phyloP scores from a whole-genome alignment of 1,284 basidiomycete genomes.

The Cutaneotrichosporon mucoides region DNA sequence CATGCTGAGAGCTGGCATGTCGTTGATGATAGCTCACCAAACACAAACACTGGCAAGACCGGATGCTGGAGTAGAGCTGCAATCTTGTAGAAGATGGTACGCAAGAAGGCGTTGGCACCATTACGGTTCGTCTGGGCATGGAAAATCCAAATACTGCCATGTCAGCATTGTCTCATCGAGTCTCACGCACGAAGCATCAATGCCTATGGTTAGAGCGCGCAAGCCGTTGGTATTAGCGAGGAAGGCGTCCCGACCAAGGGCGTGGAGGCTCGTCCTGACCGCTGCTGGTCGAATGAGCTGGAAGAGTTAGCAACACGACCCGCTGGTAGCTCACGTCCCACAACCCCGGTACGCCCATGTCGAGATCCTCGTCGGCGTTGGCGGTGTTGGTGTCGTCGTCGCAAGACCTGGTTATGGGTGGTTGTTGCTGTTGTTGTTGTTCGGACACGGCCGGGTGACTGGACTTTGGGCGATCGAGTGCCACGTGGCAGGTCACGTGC shows the following conservation, averaged over 20 bases:
- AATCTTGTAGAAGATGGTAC: constrained; percentile 55
- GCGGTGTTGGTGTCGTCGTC: too few relatives aligned
- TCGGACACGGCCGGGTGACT: background rate
- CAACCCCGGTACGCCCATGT: constrained; percentile 49
- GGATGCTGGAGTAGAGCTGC: constrained; percentile 70
- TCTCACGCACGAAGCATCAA: constrained; percentile 48
- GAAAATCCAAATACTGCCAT: constrained; percentile 52
- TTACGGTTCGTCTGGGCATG: constrained; percentile 47
- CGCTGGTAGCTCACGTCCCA: constrained; percentile 47
- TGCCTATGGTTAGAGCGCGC: constrained; percentile 47
- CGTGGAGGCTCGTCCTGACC: constrained; percentile 32
- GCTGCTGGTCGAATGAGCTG: constrained; percentile 45
- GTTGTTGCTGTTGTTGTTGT: background rate
- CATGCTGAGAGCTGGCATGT: background rate
- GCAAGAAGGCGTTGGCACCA: constrained; percentile 53
- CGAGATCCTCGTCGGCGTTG: background rate
- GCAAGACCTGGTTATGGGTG: background rate
- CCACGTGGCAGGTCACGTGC: background rate
- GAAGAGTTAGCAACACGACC: background rate
- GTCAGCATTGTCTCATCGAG: background rate
- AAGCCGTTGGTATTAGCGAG: constrained; percentile 36
- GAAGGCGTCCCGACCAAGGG: constrained; percentile 40
- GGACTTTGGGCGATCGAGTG: background rate
- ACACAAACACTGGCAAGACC: constrained; percentile 84
- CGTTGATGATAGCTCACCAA: constrained; percentile 52